Base-by-base conservation (phyloP, 2,329 filamentous ascomycete species). In the Trichothecium roseum region DNA sequence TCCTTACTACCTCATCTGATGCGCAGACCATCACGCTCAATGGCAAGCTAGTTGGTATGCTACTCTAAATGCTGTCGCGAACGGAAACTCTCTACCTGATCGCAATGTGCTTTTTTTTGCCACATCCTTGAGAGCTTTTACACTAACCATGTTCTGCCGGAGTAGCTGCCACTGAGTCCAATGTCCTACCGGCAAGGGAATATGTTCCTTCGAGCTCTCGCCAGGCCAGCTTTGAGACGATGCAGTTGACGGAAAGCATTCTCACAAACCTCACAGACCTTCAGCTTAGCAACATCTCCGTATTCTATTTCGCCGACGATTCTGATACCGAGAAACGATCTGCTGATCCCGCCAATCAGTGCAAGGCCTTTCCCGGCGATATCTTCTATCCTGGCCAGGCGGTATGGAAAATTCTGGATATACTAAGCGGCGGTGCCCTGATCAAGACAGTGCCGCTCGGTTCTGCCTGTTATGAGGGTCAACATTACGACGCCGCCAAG, bases 211-310 rank as follows among this genome's bases (percentile, higher is more conserved):
- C 34, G 12, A 18, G 24, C 42, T 12, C 50, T 45, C 31, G 49
- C 44, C 13, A 42, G 37, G 31, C 38, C 38, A 18, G 30, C 18
- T 39, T 37, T 31, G 51, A 56, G 29, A 39, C 39, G 12, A 42
- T 53, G 15, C 53, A 60, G 35, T 44, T 62, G 36, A 62, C 58
- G 2, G 50, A 60, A 17, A 46, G 44, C 6, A 50, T 54, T 3
- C 42, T 62, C 17, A 42, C 45, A 29, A 53, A 55, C 32, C 45
- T 60, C 3, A 52, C 54, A 2, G 39, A 45, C 4, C 38, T 50
- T 8, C 47, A 55, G 10, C 37, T 53, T 30, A 52, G 47, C 22
- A 41, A 54, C 13, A 43, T 60, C 9, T 41, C 48, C 4, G 40
- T 57, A 16, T 62, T 63, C 34, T 37, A 40, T 13, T 63, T 63